These are phyloP conservation scores for Glebionis coronaria DNA, from an alignment of 129 eudicot species.

Conservation along the genomic window DNA sequence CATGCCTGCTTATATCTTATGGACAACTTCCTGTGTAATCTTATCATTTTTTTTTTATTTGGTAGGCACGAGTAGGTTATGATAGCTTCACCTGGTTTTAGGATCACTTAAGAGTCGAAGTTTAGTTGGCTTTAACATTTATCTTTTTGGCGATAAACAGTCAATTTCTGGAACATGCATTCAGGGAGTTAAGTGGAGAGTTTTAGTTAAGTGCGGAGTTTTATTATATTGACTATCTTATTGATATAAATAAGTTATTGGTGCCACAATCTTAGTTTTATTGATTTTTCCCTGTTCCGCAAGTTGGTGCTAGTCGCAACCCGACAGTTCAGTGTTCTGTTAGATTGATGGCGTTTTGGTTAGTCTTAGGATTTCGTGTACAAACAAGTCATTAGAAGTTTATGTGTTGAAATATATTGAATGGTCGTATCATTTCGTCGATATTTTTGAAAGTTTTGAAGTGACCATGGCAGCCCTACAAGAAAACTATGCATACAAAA, in stretches of 20 bases:
- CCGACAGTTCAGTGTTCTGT: background rate
- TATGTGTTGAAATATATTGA: background rate
- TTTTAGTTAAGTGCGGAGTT: too few species aligned
- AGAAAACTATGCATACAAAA: background rate
- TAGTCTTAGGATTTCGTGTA: background rate
- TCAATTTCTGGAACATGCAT: too few species aligned
- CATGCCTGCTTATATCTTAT: background rate
- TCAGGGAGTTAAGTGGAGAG: too few species aligned
- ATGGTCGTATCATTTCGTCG: slow-evolving; percentile 9
- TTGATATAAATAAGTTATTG: slow-evolving; percentile 2
- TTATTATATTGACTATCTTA: too few species aligned
- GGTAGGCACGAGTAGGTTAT: background rate
- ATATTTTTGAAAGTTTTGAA: background rate
- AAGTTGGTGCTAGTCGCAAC: background rate
- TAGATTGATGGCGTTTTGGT: background rate
- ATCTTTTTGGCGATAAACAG: too few species aligned
- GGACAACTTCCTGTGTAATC: background rate
- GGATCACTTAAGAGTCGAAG: background rate
- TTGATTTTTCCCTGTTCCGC: background rate
- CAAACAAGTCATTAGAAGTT: slow-evolving; percentile 2
- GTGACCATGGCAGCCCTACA: background rate
- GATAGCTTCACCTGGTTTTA: background rate
- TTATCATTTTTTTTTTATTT: background rate
- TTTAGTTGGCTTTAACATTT: too few species aligned
- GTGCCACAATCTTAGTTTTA: background rate